Evolutionary conservation across 345 rosid genomes (phyloP).

Genomic region (Erucastrum elatum): DNA sequence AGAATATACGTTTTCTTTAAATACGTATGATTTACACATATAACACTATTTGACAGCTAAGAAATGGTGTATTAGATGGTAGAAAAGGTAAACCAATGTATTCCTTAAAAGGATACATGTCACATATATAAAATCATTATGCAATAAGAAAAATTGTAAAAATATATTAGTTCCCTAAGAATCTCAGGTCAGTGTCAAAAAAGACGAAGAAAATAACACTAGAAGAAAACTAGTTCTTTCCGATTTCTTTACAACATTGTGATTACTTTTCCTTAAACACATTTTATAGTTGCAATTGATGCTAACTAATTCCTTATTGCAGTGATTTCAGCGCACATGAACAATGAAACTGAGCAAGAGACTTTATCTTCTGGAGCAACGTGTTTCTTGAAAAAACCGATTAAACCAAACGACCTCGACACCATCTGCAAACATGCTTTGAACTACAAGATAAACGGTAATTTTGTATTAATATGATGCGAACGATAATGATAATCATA

Average conservation of each 20-base stretch:
- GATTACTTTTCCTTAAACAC: background rate
- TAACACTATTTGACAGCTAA: slow-evolving; percentile 1
- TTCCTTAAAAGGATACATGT: background rate
- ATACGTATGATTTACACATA: background rate
- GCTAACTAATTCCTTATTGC: slow-evolving; percentile 20
- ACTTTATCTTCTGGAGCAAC: slow-evolving; percentile 49
- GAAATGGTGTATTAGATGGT: background rate
- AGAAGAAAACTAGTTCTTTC: background rate
- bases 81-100: background rate
- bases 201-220: background rate
- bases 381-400: slow-evolving; percentile 49
- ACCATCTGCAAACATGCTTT: slow-evolving; percentile 46
- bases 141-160: background rate
- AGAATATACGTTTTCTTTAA: background rate
- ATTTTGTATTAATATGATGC: background rate
- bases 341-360: slow-evolving; percentile 38
- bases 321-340: slow-evolving; percentile 70
- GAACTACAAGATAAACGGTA: slow-evolving; percentile 30
- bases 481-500: background rate
- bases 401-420: slow-evolving; percentile 44
- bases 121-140: background rate
- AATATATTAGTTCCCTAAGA: background rate
- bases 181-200: slow-evolving; percentile 14
- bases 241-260: background rate
- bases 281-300: background rate